Evolutionary conservation across 805 yeast genomes (phyloP).

Genomic region (Nakazawaea wyomingensis): DNA sequence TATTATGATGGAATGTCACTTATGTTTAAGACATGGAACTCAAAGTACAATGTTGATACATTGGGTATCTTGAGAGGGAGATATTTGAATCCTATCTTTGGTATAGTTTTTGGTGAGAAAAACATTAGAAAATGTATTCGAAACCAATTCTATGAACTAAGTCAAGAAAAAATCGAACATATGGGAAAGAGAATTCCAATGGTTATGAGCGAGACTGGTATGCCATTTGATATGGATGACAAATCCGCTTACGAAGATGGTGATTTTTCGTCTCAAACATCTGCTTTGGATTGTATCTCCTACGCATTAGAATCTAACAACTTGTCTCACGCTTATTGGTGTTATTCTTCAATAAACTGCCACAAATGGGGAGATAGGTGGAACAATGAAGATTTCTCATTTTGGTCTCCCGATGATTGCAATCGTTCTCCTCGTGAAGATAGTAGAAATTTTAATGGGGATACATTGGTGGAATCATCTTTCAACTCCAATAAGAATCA

Average conservation of each 20-base stretch:
- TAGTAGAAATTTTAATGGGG: not conserved
- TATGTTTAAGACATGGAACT: slow-evolving; percentile 88
- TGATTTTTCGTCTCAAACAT: slow-evolving; percentile 66
- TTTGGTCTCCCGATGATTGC: slow-evolving; percentile 68
- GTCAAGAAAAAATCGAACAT: slow-evolving; percentile 52
- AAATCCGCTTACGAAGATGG: slow-evolving; percentile 65
- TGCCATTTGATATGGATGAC: slow-evolving; percentile 93
- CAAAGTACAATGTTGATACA: slow-evolving; percentile 78
- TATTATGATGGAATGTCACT: slow-evolving; percentile 93
- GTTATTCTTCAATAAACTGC: slow-evolving; percentile 65
- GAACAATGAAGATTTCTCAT: slow-evolving; percentile 91
- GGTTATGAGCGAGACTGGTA: slow-evolving; percentile 90
- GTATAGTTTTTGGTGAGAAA: slow-evolving; percentile 76
- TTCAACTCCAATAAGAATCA: not conserved
- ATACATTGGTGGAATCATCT: not conserved
- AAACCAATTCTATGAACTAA: slow-evolving; percentile 63
- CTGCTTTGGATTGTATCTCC: slow-evolving; percentile 79
- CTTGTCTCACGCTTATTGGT: slow-evolving; percentile 80
- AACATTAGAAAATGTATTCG: slow-evolving; percentile 70
- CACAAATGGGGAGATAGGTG: slow-evolving; percentile 89
- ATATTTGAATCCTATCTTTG: slow-evolving; percentile 66
- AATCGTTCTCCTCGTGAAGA: not conserved
- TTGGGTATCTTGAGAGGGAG: slow-evolving; percentile 78
- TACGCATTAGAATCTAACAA: slow-evolving; percentile 72
- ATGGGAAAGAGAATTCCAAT: slow-evolving; percentile 67